Conservation (phyloP, 345 rosid species). For the Boechera stricta region DNA sequence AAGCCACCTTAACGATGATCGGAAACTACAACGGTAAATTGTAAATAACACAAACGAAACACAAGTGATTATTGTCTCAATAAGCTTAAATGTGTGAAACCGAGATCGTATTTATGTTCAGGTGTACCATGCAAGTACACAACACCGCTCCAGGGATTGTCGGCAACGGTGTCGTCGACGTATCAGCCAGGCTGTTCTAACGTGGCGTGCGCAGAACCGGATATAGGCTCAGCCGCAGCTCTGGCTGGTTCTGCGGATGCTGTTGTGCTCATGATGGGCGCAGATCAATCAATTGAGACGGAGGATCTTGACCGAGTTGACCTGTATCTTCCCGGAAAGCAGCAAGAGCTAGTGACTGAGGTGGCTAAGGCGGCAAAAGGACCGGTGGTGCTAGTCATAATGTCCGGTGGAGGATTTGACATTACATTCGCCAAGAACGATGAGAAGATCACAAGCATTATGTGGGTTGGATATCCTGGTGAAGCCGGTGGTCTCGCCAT, state of each 20-base stretch:
- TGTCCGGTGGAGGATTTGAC: conserved; percentile 87
- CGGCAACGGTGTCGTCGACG: conserved; percentile 52
- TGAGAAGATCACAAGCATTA: conserved; percentile 53
- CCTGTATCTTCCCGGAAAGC: conserved; percentile 71
- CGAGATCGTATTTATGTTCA: conserved; percentile 12
- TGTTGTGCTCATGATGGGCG: conserved; percentile 66
- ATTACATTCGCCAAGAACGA: conserved; percentile 66
- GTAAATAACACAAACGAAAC: neutral
- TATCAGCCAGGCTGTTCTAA: conserved; percentile 51
- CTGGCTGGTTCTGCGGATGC: conserved; percentile 66
- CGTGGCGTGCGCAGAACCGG: conserved; percentile 54
- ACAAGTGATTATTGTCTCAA: neutral
- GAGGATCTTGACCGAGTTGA: neutral
- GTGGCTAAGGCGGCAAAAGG: conserved; percentile 71
- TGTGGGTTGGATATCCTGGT: conserved; percentile 75
- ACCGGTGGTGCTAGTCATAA: conserved; percentile 75
- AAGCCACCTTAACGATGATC: conserved; percentile 69
- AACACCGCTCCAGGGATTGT: conserved; percentile 65
- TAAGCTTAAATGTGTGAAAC: neutral
- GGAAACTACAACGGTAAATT: conserved; percentile 70
- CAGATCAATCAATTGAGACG: conserved; percentile 57
- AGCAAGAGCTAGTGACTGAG: conserved; percentile 55
- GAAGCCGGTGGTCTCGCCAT: conserved; percentile 81
- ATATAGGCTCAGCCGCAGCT: conserved; percentile 52
- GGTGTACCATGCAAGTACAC: conserved; percentile 76